Conservation (phyloP, 2,329 filamentous ascomycete species). For the Trichoderma arundinaceum region DNA sequence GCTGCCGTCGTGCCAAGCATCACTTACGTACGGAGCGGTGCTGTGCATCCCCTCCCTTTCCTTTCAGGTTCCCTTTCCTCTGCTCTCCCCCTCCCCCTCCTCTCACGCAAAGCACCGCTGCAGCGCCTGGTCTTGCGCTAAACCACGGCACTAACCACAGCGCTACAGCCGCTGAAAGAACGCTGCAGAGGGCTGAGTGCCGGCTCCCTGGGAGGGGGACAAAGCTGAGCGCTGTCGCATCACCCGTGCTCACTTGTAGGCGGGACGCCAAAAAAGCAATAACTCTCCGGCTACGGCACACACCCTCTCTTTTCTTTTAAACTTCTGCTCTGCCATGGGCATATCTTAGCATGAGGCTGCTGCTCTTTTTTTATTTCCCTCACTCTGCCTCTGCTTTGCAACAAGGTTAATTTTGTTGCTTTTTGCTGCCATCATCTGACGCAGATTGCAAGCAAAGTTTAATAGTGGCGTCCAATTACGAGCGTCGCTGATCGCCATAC, state of each 20-base stretch:
- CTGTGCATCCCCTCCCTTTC: not conserved
- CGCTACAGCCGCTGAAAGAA: constrained; percentile 5
- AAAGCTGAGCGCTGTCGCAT: constrained; percentile 20
- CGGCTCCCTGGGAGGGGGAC: not conserved
- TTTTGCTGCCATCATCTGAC: constrained; percentile 8
- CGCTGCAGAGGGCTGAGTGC: not conserved
- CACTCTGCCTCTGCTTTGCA: not conserved
- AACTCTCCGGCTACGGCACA: constrained; percentile 25
- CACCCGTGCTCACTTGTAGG: constrained; percentile 23
- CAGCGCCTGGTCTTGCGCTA: constrained; percentile 11
- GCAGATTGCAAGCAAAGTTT: constrained; percentile 3
- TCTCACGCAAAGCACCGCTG: constrained; percentile 39
- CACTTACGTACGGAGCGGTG: too few species aligned
- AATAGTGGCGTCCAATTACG: constrained; percentile 26
- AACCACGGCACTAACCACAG: not conserved
- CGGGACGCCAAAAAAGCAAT: constrained; percentile 17
- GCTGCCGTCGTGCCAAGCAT: constrained; percentile 3
- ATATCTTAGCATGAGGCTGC: not conserved
- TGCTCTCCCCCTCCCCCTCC: constrained; percentile 22
- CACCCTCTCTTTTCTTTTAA: constrained; percentile 3
- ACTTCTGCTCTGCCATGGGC: constrained; percentile 7
- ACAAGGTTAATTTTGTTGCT: not conserved
- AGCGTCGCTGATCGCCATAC: constrained; percentile 24
- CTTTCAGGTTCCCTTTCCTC: not conserved
- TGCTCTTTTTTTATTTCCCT: not conserved